A percentile compares a stretch with the other conserved stretches of the same genome.
Evolutionary conservation across 345 rosid genomes (phyloP).

Genomic region (Linum trigynum): DNA sequence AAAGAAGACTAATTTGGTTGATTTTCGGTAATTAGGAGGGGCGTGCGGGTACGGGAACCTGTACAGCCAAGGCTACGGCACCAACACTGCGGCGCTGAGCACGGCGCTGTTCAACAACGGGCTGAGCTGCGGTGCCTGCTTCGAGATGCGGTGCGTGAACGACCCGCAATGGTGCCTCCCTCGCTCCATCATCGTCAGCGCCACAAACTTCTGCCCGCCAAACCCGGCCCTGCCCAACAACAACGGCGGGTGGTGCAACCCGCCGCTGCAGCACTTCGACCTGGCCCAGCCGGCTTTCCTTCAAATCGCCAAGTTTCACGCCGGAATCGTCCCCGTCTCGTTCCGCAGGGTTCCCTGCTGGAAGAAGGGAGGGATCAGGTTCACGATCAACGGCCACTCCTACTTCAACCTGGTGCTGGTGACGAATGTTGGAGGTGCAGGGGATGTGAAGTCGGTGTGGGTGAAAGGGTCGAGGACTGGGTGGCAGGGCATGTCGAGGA

Average conservation of each 20-base stretch:
- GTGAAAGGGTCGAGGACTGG: conserved; percentile 47
- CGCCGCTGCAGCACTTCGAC: conserved; percentile 56
- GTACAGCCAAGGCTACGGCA: conserved; percentile 23
- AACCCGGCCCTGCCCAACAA: conserved; percentile 37
- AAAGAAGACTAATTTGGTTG: neutral
- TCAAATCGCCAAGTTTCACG: conserved; percentile 45
- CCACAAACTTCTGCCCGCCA: conserved; percentile 43
- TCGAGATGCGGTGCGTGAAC: conserved; percentile 16
- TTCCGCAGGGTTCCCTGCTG: conserved; percentile 45
- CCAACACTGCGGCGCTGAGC: conserved; percentile 22
- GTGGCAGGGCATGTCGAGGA: conserved; percentile 63
- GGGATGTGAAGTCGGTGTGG: conserved; percentile 48
- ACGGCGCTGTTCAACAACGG: conserved; percentile 21
- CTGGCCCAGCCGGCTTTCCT: conserved; percentile 51
- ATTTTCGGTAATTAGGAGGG: conserved; percentile 8
- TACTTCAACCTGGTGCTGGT: conserved; percentile 53
- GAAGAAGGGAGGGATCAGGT: conserved; percentile 51
- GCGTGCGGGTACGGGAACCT: conserved; percentile 23
- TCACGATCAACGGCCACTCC: conserved; percentile 46
- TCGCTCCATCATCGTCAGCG: conserved; percentile 14
- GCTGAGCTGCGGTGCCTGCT: conserved; percentile 19
- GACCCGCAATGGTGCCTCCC: conserved; percentile 20
- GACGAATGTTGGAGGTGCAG: conserved; percentile 58
- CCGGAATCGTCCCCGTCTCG: conserved; percentile 49
- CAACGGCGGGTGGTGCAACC: conserved; percentile 63